Percentiles rank a stretch among this genome's conserved stretches.
phyloP scores from a whole-genome alignment of 345 rosid genomes.

The Populus deltoides region DNA sequence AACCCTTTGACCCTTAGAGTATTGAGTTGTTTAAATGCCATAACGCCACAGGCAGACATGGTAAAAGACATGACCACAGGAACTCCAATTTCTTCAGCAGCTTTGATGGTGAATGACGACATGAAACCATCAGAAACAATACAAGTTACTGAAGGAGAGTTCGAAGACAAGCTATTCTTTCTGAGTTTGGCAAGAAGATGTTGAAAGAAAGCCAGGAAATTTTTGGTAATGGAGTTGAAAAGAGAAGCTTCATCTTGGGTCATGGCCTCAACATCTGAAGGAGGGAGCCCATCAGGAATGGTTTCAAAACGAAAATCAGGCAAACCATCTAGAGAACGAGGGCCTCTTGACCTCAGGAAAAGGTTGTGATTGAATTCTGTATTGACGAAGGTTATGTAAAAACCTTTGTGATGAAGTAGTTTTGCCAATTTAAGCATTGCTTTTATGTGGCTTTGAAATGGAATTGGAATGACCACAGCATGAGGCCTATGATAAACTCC shows the following conservation, averaged over 20 bases:
- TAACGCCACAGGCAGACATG: conserved; percentile 9
- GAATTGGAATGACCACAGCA: background rate
- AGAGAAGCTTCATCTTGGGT: background rate
- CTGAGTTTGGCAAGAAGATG: background rate
- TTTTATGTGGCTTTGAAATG: conserved; percentile 2
- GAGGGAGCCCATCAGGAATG: too few species aligned
- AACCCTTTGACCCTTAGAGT: conserved; percentile 8
- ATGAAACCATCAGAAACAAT: conserved; percentile 17
- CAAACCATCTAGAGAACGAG: background rate
- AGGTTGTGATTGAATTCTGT: conserved; percentile 4
- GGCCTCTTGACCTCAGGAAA: background rate
- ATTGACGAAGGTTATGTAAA: conserved; percentile 1
- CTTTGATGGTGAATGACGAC: background rate
- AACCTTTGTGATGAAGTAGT: background rate
- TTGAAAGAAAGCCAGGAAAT: background rate
- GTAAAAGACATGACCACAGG: conserved; percentile 4
- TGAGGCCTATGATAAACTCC: background rate
- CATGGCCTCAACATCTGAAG: too few species aligned
- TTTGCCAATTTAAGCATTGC: background rate
- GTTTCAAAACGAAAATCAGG: background rate
- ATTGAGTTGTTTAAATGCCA: conserved; percentile 2
- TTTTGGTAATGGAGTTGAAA: background rate
- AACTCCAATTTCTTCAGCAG: conserved; percentile 11
- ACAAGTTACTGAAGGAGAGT: conserved; percentile 12
- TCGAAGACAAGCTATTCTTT: background rate